These are phyloP conservation scores for Leptomonas pyrrhocoris DNA, from an alignment of 208 protist genomes.

Conservation along the genomic window DNA sequence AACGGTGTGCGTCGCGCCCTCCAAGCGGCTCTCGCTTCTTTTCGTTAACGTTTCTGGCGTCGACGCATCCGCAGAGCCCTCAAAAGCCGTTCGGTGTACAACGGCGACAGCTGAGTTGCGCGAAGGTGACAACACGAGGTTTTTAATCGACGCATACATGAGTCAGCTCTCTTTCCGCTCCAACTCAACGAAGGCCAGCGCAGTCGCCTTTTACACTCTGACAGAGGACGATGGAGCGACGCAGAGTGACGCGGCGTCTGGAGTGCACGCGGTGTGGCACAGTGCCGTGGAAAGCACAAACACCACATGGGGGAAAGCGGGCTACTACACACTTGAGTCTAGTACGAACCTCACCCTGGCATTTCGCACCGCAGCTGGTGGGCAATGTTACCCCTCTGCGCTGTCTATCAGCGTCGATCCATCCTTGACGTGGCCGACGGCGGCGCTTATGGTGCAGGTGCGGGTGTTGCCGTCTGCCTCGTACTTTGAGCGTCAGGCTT, in stretches of 20 bases:
- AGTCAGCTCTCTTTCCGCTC: not conserved
- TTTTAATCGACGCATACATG: constrained; percentile 1
- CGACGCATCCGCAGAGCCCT: not conserved
- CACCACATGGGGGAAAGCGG: not conserved
- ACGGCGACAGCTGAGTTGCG: constrained; percentile 15
- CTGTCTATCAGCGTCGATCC: constrained; percentile 16
- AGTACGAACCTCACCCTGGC: constrained; percentile 12
- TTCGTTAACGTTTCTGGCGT: constrained; percentile 10
- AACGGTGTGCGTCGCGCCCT: constrained; percentile 6
- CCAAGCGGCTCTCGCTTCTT: constrained; percentile 21
- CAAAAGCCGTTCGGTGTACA: not conserved
- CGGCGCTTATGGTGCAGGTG: constrained; percentile 12
- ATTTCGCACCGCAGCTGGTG: constrained; percentile 18
- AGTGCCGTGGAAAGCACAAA: not conserved
- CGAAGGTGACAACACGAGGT: not conserved
- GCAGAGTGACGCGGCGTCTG: not conserved
- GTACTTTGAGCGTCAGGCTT: constrained; percentile 3
- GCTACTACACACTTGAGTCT: constrained; percentile 21
- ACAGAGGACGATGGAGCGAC: constrained; percentile 5
- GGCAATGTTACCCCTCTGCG: constrained; percentile 16
- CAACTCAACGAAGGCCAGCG: not conserved
- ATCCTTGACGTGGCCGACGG: constrained; percentile 17
- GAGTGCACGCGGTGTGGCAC: constrained; percentile 4
- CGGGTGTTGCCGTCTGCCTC: constrained; percentile 18
- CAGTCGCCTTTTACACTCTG: constrained; percentile 14